These are phyloP conservation scores for Lipomyces yamanashiensis DNA, from an alignment of 805 yeast species.

Conservation along the genomic window DNA sequence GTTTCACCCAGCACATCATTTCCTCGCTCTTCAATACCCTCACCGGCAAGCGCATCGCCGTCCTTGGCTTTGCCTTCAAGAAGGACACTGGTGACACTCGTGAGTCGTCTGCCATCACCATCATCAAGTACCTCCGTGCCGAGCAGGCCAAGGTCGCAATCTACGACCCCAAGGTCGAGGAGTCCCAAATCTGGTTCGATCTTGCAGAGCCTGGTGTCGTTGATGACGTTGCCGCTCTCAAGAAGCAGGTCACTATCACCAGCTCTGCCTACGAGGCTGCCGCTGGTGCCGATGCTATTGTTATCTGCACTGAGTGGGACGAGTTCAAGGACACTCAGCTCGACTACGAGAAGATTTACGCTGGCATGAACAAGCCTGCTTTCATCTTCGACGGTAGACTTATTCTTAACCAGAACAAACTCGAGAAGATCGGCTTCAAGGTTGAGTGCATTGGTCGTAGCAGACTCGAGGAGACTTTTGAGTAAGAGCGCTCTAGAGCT, in stretches of 20 bases:
- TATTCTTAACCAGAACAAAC: constrained; percentile 39
- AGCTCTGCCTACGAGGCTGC: constrained; percentile 42
- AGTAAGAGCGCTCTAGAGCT: constrained; percentile 8
- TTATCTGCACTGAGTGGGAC: constrained; percentile 44
- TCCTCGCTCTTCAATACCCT: constrained; percentile 41
- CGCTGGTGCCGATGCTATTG: constrained; percentile 41
- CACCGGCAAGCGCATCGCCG: constrained; percentile 41
- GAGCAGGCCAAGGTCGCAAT: constrained; percentile 42
- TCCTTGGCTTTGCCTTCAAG: constrained; percentile 44
- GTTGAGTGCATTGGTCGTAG: constrained; percentile 41
- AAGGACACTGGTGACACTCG: constrained; percentile 45
- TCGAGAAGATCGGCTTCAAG: constrained; percentile 41
- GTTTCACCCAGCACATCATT: constrained; percentile 42
- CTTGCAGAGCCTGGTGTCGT: constrained; percentile 38
- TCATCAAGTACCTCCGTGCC: constrained; percentile 40
- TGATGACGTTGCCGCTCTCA: constrained; percentile 30
- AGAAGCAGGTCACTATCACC: constrained; percentile 38
- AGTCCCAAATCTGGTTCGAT: constrained; percentile 40
- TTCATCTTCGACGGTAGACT: constrained; percentile 42
- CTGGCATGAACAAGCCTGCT: constrained; percentile 42
- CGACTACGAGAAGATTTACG: constrained; percentile 41
- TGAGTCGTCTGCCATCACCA: constrained; percentile 43
- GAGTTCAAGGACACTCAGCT: constrained; percentile 41
- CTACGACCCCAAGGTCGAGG: constrained; percentile 44
- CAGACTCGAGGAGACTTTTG: constrained; percentile 33